phyloP scores from a whole-genome alignment of 306 rosid genomes.

The Fragaria iinumae region DNA sequence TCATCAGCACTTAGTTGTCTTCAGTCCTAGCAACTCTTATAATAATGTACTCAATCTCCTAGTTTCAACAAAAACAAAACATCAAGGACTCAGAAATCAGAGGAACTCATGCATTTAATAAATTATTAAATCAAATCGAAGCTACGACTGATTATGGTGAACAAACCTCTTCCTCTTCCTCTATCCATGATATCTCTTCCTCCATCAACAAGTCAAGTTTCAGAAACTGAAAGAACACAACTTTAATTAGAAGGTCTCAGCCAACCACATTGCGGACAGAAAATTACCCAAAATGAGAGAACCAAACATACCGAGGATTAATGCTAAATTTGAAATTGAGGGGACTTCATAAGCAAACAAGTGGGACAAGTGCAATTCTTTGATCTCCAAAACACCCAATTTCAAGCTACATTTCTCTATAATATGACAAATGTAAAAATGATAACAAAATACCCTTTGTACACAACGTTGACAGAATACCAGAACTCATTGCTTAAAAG shows the following conservation, averaged over 20 bases:
- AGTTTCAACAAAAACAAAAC: background rate
- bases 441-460: background rate
- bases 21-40: background rate
- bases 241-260: too few relatives aligned
- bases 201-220: background rate
- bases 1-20: background rate
- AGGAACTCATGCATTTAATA: background rate
- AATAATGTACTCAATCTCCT: background rate
- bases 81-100: background rate
- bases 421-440: too few relatives aligned
- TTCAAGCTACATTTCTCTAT: too few relatives aligned
- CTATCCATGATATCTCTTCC: background rate
- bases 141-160: background rate
- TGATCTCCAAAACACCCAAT: background rate
- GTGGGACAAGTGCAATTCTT: background rate
- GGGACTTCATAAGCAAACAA: too few relatives aligned
- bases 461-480: background rate
- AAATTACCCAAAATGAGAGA: background rate
- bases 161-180: background rate
- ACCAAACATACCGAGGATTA: background rate
- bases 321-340: too few relatives aligned
- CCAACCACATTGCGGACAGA: background rate
- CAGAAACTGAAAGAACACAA: background rate
- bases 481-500: background rate
- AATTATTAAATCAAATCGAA: too few relatives aligned